These are phyloP conservation scores for Microbotryum violaceum DNA, from an alignment of 1,284 basidiomycete species.

Conservation along the genomic window DNA sequence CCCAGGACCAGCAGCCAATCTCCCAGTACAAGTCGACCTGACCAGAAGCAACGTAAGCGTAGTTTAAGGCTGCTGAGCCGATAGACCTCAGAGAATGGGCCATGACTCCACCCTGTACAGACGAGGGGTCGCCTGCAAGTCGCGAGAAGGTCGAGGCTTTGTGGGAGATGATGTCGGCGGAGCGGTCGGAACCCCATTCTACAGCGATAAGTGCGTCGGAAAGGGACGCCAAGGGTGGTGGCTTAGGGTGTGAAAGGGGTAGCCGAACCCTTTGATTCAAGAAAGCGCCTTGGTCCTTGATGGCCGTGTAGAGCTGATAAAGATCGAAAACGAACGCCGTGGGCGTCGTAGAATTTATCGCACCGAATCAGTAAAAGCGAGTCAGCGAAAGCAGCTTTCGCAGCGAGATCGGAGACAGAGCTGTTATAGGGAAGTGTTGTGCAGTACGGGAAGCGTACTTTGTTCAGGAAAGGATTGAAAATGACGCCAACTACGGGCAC, in stretches of 20 bases:
- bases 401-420: constrained; percentile 45
- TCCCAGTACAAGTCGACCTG: constrained; percentile 73
- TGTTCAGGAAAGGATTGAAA: constrained; percentile 82
- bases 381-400: no score
- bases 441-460: neutral
- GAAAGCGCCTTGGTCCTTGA: constrained; percentile 71
- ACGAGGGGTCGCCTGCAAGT: constrained; percentile 63
- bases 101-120: constrained; percentile 70
- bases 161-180: constrained; percentile 48
- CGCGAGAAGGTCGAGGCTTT: constrained; percentile 67
- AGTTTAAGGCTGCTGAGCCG: constrained; percentile 74
- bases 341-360: neutral
- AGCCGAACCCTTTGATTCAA: constrained; percentile 54
- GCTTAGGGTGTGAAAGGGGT: constrained; percentile 57
- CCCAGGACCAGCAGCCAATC: constrained; percentile 67
- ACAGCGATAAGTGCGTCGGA: constrained; percentile 75
- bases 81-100: constrained; percentile 73
- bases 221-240: constrained; percentile 62
- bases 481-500: constrained; percentile 75
- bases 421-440: constrained; percentile 39
- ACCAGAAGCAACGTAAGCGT: constrained; percentile 72
- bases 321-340: neutral
- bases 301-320: constrained; percentile 61
- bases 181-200: constrained; percentile 87
- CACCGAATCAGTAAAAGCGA: no score